Base-by-base conservation (phyloP, 2,329 filamentous ascomycete genomes). In the Hysterium pulicare region DNA sequence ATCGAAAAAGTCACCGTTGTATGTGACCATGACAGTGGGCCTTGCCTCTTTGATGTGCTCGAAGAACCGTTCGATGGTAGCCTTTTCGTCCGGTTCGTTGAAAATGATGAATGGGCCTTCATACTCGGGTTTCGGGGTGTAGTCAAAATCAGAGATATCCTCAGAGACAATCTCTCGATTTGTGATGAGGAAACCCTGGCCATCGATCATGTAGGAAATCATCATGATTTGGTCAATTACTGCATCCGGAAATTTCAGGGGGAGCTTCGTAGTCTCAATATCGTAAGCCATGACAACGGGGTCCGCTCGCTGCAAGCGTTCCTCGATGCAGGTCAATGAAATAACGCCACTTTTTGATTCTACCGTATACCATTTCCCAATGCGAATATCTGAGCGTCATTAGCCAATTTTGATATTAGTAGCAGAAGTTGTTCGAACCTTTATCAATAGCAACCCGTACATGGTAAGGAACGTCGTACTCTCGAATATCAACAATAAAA, bases 1-100 rank as follows among this genome's bases (percentile, higher is more conserved):
- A 84, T 98, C 93, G 83, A 98, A 98, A 67, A 98, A 98, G 73
- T 98, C 93, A 72, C 93, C 93, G 88, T 98, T 98, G 77, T 98
- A 98, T n/a, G 93, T 98, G 26, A 94, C 91, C 65, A 98, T 98
- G 43, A 98, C 91, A 0, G 90, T 97, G 1, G 93, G 93, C 46
- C 86, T 82, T 1, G 90, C 89, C 65, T 95, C 89, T 60, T 98
- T 97, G 68, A 98, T 86, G 66, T 96, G 93, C 31, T 87, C 76
- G 60, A 98, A 97, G 70, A 98, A 98, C 13, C 93, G 78, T 61
- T 97, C 91, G 17, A 98, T 75, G 2, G 95, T 64, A 1, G 77
- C 80, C 66, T 93, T 93, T 68, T 98, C 93, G 59, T 97, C 84
- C 1, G 90, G 87, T 64, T 98, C 94, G 64, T 98, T 98, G 75